These are phyloP conservation scores for Gastrolobium bilobum DNA, from an alignment of 306 rosid genomes.

Conservation along the genomic window DNA sequence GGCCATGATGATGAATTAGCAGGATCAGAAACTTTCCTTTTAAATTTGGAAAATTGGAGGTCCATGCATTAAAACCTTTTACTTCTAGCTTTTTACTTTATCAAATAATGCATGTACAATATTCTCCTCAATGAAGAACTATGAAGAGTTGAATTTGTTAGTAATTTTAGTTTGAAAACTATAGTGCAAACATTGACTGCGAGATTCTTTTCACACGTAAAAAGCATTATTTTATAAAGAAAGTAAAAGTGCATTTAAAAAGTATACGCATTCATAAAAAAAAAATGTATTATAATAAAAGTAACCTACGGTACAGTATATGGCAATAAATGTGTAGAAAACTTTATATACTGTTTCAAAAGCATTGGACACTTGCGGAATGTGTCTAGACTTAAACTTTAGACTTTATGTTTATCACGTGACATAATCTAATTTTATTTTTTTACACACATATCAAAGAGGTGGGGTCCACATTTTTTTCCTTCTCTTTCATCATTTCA, in stretches of 20 bases:
- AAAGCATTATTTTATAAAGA: conserved; percentile 16
- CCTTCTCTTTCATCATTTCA: too few relatives aligned
- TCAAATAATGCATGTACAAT: conserved; percentile 1
- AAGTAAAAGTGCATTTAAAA: conserved; percentile 9
- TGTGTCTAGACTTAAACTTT: too few relatives aligned
- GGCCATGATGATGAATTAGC: not conserved
- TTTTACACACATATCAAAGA: too few relatives aligned
- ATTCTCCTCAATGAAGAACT: not conserved
- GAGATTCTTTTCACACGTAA: conserved; percentile 25
- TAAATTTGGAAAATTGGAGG: too few relatives aligned
- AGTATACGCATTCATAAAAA: not conserved
- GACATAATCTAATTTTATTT: too few relatives aligned
- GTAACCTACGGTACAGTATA: too few relatives aligned
- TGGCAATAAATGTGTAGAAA: too few relatives aligned
- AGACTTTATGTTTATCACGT: too few relatives aligned
- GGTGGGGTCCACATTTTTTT: too few relatives aligned
- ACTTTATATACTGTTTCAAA: not conserved
- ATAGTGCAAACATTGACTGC: not conserved
- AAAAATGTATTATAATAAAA: too few relatives aligned
- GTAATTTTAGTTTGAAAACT: not conserved
- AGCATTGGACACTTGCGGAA: not conserved
- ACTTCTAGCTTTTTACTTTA: conserved; percentile 34
- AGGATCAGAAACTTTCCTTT: too few relatives aligned
- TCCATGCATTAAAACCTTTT: not conserved
- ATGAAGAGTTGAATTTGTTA: not conserved